Conservation (phyloP, 768 basidiomycete species). For the Chiua virens region DNA sequence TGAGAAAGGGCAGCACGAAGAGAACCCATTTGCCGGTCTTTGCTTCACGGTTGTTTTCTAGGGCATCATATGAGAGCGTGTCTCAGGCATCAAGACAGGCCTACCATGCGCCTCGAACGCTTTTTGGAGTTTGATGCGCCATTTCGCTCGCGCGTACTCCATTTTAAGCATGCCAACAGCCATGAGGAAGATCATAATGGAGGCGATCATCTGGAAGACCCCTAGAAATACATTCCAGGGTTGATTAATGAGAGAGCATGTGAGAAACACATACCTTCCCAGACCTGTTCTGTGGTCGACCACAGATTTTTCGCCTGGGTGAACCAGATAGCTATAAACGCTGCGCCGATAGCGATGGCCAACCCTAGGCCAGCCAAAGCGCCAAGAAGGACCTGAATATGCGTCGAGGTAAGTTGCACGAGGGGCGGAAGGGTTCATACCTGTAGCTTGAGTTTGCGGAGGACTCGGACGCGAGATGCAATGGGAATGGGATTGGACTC, state of each 20-base stretch:
- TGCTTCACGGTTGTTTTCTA: slow-evolving; percentile 48
- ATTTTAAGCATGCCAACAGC: slow-evolving; percentile 93
- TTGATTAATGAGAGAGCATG: not conserved
- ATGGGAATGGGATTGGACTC: slow-evolving; percentile 29
- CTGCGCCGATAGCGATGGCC: slow-evolving; percentile 81
- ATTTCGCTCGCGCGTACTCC: slow-evolving; percentile 92
- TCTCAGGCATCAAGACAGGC: slow-evolving; percentile 12
- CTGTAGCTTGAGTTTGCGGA: slow-evolving; percentile 72
- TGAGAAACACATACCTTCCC: slow-evolving; percentile 68
- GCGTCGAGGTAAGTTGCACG: not conserved
- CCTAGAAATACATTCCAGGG: slow-evolving; percentile 37
- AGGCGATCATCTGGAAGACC: slow-evolving; percentile 67
- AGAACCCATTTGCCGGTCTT: slow-evolving; percentile 79
- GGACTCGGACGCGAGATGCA: slow-evolving; percentile 47
- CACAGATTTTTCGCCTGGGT: slow-evolving; percentile 86
- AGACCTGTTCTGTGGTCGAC: slow-evolving; percentile 79
- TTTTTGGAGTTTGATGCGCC: slow-evolving; percentile 83
- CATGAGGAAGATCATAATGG: slow-evolving; percentile 89
- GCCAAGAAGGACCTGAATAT: slow-evolving; percentile 69
- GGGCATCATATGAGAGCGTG: not conserved
- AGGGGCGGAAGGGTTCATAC: slow-evolving; percentile 26
- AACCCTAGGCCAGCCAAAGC: slow-evolving; percentile 72
- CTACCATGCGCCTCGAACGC: slow-evolving; percentile 67
- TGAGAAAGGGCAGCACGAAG: slow-evolving; percentile 87
- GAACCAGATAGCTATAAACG: slow-evolving; percentile 95